phyloP scores from a whole-genome alignment of 2,329 filamentous ascomycete genomes.

The Aureobasidium lini region DNA sequence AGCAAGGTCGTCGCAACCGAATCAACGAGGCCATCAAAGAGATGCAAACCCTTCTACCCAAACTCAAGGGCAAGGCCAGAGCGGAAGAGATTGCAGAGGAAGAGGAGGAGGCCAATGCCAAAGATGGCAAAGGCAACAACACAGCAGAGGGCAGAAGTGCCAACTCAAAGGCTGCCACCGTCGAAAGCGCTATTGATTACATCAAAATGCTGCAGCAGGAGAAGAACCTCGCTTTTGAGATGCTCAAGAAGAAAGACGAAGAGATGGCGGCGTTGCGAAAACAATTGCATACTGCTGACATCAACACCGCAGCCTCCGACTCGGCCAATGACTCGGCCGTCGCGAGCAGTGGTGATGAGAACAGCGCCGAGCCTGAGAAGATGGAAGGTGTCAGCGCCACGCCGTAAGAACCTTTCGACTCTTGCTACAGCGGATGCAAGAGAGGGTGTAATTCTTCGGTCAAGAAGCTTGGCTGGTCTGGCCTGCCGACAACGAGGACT shows the following conservation, averaged over 20 bases:
- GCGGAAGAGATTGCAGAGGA: slow-evolving; percentile 29
- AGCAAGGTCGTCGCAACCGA: slow-evolving; percentile 88
- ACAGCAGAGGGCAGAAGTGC: slow-evolving; percentile 42
- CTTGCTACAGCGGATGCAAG: too few species aligned
- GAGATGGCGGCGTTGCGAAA: slow-evolving; percentile 21
- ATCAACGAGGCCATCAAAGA: slow-evolving; percentile 92
- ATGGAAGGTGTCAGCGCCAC: slow-evolving; percentile 5
- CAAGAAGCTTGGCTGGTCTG: neutral
- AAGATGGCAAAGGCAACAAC: slow-evolving; percentile 28
- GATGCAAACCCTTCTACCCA: slow-evolving; percentile 78
- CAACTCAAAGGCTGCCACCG: slow-evolving; percentile 90
- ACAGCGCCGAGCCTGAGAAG: neutral
- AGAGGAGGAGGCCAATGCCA: slow-evolving; percentile 31
- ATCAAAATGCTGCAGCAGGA: slow-evolving; percentile 74
- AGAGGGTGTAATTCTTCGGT: too few species aligned
- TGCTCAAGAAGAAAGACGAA: slow-evolving; percentile 23
- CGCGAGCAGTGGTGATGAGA: neutral
- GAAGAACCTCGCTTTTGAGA: slow-evolving; percentile 17
- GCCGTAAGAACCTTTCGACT: neutral
- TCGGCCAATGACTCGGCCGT: neutral
- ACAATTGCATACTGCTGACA: slow-evolving; percentile 1
- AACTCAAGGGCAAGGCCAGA: slow-evolving; percentile 36
- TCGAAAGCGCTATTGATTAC: slow-evolving; percentile 94
- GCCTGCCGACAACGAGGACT: neutral
- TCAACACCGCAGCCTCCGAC: neutral